Evolutionary conservation across 208 protist genomes (phyloP).

Genomic region (Trypanosoma cruzi): DNA sequence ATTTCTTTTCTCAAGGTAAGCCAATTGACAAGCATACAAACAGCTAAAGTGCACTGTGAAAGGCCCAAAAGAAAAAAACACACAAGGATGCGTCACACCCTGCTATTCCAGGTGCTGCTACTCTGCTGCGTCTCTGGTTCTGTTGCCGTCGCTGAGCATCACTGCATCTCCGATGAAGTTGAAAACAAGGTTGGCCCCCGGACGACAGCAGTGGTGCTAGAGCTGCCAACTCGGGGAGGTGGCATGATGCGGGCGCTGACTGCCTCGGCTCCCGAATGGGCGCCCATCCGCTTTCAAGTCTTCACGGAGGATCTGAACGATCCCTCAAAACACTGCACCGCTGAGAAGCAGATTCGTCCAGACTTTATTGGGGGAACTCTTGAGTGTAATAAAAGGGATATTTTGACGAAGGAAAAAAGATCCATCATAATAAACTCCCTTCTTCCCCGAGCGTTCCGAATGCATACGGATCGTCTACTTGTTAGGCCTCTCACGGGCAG

Average conservation of each 20-base stretch:
- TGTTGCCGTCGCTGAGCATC: neutral
- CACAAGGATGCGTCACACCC: neutral
- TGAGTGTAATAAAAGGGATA: slow-evolving; percentile 16
- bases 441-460: neutral
- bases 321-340: slow-evolving; percentile 40
- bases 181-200: neutral
- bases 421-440: neutral
- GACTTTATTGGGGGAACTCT: slow-evolving; percentile 25
- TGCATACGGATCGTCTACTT: slow-evolving; percentile 3
- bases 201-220: neutral
- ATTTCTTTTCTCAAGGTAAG: neutral
- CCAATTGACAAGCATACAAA: neutral
- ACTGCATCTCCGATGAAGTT: neutral
- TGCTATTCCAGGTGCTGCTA: neutral
- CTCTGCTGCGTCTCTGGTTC: neutral
- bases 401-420: neutral
- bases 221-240: neutral
- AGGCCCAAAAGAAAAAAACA: neutral
- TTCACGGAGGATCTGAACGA: slow-evolving; percentile 42
- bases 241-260: neutral
- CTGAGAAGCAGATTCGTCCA: slow-evolving; percentile 18
- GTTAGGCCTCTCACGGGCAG: neutral
- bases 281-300: slow-evolving; percentile 42
- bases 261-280: slow-evolving; percentile 12
- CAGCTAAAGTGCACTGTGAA: neutral